A percentile compares a stretch with the other conserved stretches of the same genome.
phyloP scores from a whole-genome alignment of 2,329 filamentous ascomycete species.

The Xylaria sp. region DNA sequence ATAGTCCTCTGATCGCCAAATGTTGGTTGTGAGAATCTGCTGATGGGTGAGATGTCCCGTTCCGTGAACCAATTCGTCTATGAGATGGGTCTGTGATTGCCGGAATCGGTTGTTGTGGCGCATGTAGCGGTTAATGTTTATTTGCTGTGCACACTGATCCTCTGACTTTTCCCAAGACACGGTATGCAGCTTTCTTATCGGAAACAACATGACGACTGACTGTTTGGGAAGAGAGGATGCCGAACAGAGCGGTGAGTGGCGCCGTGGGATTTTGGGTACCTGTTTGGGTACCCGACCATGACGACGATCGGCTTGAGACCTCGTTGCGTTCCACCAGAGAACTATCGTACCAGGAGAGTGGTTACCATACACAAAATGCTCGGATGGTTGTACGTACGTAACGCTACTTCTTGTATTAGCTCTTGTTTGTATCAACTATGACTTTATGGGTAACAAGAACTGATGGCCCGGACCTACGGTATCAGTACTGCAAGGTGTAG shows the following conservation, averaged over 20 bases:
- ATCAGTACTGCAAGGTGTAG: background rate
- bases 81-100: constrained; percentile 8
- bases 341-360: constrained; percentile 8
- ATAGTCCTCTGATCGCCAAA: constrained; percentile 24
- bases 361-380: background rate
- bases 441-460: constrained; percentile 4
- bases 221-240: constrained; percentile 11
- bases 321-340: constrained; percentile 15
- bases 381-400: constrained; percentile 16
- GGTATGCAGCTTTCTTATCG: constrained; percentile 8
- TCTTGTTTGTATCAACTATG: constrained; percentile 6
- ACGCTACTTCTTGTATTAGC: background rate
- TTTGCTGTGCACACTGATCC: background rate
- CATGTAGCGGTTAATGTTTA: constrained; percentile 26
- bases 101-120: constrained; percentile 19
- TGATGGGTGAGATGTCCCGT: constrained; percentile 36
- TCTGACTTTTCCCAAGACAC: constrained; percentile 2
- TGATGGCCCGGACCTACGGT: background rate
- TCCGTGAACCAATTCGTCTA: constrained; percentile 33
- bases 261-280: constrained; percentile 25
- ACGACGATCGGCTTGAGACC: constrained; percentile 6
- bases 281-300: constrained; percentile 27
- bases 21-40: constrained; percentile 27
- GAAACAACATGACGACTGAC: constrained; percentile 10
- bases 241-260: constrained; percentile 30